Evolutionary conservation across 306 rosid species (phyloP), one percentile per base, ranked within the genome.

Genomic region (Gillenia trifoliata): DNA sequence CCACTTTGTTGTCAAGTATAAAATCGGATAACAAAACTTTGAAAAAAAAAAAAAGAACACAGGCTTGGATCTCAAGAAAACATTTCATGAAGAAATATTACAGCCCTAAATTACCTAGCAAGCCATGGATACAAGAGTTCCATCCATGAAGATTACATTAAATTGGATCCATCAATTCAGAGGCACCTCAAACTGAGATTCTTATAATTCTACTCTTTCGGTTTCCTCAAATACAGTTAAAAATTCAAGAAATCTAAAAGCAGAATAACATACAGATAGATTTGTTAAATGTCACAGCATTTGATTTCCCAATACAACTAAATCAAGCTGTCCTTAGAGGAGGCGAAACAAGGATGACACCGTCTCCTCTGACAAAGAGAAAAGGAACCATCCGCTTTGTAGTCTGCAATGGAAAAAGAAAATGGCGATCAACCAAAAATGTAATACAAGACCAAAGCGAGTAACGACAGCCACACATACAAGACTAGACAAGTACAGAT

Each of bases 291-390:
- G 23, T 68, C 13, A 57, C 9, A 11, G 49, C 45, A 30, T 13
- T 26, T 8, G 62, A 33, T 40, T 23, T 40, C 68, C 60, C 34
- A 64, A 16, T 22, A 61, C 28, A 55, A 28, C 60, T 73, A 8
- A 4, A 65, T 86, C 86, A 91, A 70, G 93, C 96, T 23, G 98
- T 95, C 86, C 99, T 90, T 68, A 95, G 80, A 43, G 99, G 99
- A 1, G 99, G 99, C 13, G 99, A 95, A 78, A 95, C 99, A 76
- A 95, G 88, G 77, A 95, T 95, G 72, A 95, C 99, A 40, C 99
- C 99, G 70, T 95, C 98, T 68, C 99, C 99, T 86, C 99, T 90
- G 15, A 95, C 98, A 80, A 95, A 95, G 66, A 95, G 96, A 85
- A 90, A 95, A 6, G 99, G 99, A 71, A 95, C 93, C 0, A 88